Evolutionary conservation across 2,329 filamentous ascomycete genomes (phyloP).

Genomic region (Pseudogymnoascus verrucosus): DNA sequence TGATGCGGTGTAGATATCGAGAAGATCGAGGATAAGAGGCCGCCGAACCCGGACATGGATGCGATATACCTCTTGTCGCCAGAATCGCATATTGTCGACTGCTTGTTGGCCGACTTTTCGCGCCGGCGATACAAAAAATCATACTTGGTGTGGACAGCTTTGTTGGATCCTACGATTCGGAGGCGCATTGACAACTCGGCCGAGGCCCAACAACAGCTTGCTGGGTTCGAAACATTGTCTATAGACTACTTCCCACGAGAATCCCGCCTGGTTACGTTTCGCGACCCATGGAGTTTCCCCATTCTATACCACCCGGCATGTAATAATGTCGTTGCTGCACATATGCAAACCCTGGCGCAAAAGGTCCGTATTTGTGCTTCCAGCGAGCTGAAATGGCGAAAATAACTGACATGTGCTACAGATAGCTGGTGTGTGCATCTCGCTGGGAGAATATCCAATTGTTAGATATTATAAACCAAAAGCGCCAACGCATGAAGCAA

Average conservation of each 20-base stretch:
- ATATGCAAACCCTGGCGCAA: constrained; percentile 79
- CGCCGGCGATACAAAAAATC: constrained; percentile 69
- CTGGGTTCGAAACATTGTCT: constrained; percentile 73
- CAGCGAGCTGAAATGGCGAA: neutral
- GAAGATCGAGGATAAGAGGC: constrained; percentile 78
- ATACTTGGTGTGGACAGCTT: constrained; percentile 77
- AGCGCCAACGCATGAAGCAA: constrained; percentile 73
- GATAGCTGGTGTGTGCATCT: constrained; percentile 82
- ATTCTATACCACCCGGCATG: constrained; percentile 85
- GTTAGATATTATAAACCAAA: constrained; percentile 82
- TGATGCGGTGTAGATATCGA: constrained; percentile 65
- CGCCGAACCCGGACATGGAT: constrained; percentile 81
- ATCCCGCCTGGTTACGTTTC: constrained; percentile 82
- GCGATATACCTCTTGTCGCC: constrained; percentile 89
- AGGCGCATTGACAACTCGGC: constrained; percentile 67
- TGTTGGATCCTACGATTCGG: constrained; percentile 62
- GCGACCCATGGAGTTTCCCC: constrained; percentile 93
- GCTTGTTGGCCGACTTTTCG: constrained; percentile 86
- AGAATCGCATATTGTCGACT: constrained; percentile 82
- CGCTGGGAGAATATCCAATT: constrained; percentile 86
- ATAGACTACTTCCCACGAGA: constrained; percentile 88
- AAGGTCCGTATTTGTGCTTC: constrained; percentile 50
- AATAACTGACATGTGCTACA: constrained; percentile 30
- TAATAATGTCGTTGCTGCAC: constrained; percentile 71
- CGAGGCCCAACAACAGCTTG: constrained; percentile 63